Percentiles rank a stretch among this genome's conserved stretches.
Evolutionary conservation across 192 early-diverging fungal species (phyloP).

Genomic region (Entomortierella lignicola): DNA sequence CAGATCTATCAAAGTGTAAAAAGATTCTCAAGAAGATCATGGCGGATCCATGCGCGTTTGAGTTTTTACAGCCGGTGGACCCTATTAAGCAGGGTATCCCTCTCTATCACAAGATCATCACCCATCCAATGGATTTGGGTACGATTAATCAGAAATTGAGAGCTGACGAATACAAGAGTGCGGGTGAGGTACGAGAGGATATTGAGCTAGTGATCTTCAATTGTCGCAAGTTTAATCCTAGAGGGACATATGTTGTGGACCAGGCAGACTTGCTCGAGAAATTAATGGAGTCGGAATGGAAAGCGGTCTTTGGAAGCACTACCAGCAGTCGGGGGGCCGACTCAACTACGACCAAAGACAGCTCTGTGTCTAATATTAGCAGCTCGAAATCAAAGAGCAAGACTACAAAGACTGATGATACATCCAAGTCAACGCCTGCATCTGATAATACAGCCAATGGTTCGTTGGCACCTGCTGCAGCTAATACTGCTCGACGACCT

Average conservation of each 20-base stretch:
- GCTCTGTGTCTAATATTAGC: background rate
- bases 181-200: constrained; percentile 65
- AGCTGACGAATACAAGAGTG: constrained; percentile 59
- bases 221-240: constrained; percentile 73
- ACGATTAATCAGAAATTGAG: constrained; percentile 72
- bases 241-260: constrained; percentile 60
- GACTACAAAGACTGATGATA: constrained; percentile 6
- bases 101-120: constrained; percentile 73
- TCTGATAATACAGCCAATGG: background rate
- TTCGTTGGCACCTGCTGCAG: background rate
- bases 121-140: constrained; percentile 78
- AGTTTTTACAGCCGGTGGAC: constrained; percentile 79
- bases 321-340: background rate
- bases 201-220: constrained; percentile 71
- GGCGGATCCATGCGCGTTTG: constrained; percentile 62
- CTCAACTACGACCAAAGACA: background rate
- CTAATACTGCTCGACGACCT: constrained; percentile 9
- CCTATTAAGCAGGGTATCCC: constrained; percentile 65
- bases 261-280: constrained; percentile 64
- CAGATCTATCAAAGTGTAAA: constrained; percentile 50
- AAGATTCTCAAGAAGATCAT: constrained; percentile 61
- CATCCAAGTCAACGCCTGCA: constrained; percentile 1
- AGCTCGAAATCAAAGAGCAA: constrained; percentile 39
- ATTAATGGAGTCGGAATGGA: constrained; percentile 47
- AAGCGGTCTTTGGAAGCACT: constrained; percentile 46